Base-by-base conservation (phyloP, 495 filamentous ascomycete species). In the Aspergillus cavernicola region DNA sequence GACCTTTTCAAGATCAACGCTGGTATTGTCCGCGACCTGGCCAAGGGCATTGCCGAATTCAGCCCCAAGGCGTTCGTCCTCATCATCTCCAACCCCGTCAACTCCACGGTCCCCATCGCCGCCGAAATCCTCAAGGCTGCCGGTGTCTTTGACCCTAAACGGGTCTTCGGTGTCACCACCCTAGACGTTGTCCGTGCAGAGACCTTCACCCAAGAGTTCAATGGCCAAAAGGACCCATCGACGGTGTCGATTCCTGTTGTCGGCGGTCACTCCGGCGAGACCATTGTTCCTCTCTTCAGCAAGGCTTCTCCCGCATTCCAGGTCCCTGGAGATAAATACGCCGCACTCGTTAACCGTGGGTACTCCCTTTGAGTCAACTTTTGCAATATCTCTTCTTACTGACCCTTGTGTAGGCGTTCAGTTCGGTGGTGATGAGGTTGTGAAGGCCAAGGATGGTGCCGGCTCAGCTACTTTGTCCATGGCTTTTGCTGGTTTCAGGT, bases 1-100 rank as follows among this genome's bases (percentile, higher is more conserved):
- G 92, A 97, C 63, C 90, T 98, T 50, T 98, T 98, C 87, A 96
- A 93, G 75, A 90, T 95, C 77, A 97, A 97, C 65, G 92, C 92
- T 44, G 88, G 90, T 53, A 96, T 97, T 65, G 91, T 97, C 59
- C 87, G 88, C 64, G 87, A 86, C 55, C 79, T 97, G 46, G 83
- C 89, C 64, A 85, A 90, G 68, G 85, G 88, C 26, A 84, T 92
- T 58, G 92, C 93, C 54, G 85, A 97, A 67, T 80, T 83, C 62
- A 82, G 82, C 67, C 93, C 93, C 60, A 92, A 95, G 63, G 93
- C 93, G 32, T 97, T 85, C 73, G 82, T 92, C 66, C 83, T 97
- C 42, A 83, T 98, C 78, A 98, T 98, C 73, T 97, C 93, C 57
- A 98, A 98, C 81, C 93, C 93, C 29, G 93, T 98, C 72, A 98